A percentile compares a stretch with the other conserved stretches of the same genome.
phyloP scores from a whole-genome alignment of 148 eudicot species.

The Selenicereus undatus region DNA sequence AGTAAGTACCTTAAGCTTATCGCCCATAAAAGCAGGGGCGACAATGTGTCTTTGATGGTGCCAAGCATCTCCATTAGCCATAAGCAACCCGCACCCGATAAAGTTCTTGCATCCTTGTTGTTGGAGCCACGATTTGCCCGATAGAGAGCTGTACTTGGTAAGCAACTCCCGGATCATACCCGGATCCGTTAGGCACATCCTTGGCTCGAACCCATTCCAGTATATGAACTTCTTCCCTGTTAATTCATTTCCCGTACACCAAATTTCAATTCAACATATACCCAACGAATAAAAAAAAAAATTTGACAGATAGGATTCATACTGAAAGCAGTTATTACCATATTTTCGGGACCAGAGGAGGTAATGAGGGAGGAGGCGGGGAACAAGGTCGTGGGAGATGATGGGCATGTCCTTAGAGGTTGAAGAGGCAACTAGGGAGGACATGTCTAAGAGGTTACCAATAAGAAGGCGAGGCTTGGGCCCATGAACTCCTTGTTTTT shows the following conservation, averaged over 20 bases:
- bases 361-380: constrained; percentile 73
- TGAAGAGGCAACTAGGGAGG: constrained; percentile 53
- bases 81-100: constrained; percentile 68
- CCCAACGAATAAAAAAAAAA: not conserved
- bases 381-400: constrained; percentile 58
- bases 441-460: constrained; percentile 67
- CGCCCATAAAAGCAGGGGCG: constrained; percentile 87
- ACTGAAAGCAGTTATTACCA: constrained; percentile 30
- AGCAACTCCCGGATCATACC: constrained; percentile 68
- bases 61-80: constrained; percentile 96
- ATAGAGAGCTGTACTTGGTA: constrained; percentile 51
- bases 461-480: constrained; percentile 63
- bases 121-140: constrained; percentile 90
- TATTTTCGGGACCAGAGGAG: constrained; percentile 65
- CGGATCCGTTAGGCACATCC: constrained; percentile 83
- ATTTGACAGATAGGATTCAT: not conserved
- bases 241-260: not conserved
- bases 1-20: constrained; percentile 74
- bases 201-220: constrained; percentile 88
- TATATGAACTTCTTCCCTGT: constrained; percentile 76
- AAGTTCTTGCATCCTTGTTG: constrained; percentile 84
- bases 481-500: constrained; percentile 72
- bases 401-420: constrained; percentile 57
- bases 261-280: not conserved
- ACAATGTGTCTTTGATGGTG: constrained; percentile 82